Conservation (phyloP, 2,329 filamentous ascomycete species). For the Colletotrichum simmondsii region DNA sequence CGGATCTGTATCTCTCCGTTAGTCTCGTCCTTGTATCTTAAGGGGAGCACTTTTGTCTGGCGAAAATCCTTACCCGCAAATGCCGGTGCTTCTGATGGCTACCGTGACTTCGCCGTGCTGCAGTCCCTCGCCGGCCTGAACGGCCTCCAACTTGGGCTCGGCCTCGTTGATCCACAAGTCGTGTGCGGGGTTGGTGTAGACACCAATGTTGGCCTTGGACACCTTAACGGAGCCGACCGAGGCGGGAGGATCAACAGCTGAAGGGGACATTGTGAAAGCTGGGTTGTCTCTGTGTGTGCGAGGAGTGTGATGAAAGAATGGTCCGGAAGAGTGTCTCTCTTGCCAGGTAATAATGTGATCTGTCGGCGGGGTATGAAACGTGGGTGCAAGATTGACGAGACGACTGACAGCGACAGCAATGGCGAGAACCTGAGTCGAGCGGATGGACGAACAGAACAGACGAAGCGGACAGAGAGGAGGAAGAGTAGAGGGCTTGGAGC, state of each 20-base stretch:
- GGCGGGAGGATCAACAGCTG: conserved; percentile 43
- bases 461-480: conserved; percentile 6
- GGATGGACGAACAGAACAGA: neutral
- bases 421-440: neutral
- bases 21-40: conserved; percentile 27
- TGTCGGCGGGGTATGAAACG: conserved; percentile 13
- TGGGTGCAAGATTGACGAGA: conserved; percentile 8
- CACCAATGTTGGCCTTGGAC: conserved; percentile 89
- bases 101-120: conserved; percentile 87
- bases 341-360: neutral
- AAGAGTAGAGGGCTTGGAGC: neutral
- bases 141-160: conserved; percentile 78
- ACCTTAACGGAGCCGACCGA: conserved; percentile 49
- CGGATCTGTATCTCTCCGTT: conserved; percentile 69
- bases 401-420: conserved; percentile 1
- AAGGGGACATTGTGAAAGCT: conserved; percentile 46
- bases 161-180: conserved; percentile 90
- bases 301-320: neutral
- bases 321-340: neutral
- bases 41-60: neutral
- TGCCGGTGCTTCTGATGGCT: conserved; percentile 92
- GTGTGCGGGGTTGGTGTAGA: conserved; percentile 94
- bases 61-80: conserved; percentile 77
- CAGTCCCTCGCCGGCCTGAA: conserved; percentile 74
- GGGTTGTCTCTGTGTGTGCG: conserved; percentile 6